Evolutionary conservation across 1,139 yeast genomes (phyloP).

Genomic region (Suhomyces taliae): DNA sequence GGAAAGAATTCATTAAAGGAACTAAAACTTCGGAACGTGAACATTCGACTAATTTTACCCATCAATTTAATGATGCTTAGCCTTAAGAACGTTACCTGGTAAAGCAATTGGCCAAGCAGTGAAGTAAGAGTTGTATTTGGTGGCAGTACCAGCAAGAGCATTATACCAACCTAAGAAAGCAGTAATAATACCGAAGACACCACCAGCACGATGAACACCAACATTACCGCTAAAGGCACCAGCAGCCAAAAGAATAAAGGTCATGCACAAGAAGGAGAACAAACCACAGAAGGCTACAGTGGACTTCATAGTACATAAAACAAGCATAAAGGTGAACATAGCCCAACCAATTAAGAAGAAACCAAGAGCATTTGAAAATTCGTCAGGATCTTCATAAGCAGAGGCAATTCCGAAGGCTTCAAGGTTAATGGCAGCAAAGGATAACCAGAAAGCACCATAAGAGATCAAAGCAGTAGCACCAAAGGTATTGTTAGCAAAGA

Average conservation of each 20-base stretch:
- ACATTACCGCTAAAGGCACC: conserved; percentile 53
- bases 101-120: conserved; percentile 34
- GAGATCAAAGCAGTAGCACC: conserved; percentile 65
- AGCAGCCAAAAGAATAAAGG: conserved; percentile 56
- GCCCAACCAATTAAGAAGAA: conserved; percentile 68
- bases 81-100: conserved; percentile 11
- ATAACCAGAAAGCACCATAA: conserved; percentile 77
- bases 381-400: conserved; percentile 49
- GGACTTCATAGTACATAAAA: conserved; percentile 60
- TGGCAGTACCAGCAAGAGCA: conserved; percentile 44
- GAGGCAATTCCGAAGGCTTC: conserved; percentile 55
- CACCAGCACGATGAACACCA: conserved; percentile 62
- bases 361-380: conserved; percentile 53
- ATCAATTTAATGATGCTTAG: no score
- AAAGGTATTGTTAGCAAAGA: conserved; percentile 63
- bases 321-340: conserved; percentile 58
- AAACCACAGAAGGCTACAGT: conserved; percentile 60
- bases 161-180: conserved; percentile 64
- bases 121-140: conserved; percentile 38
- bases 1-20: no score
- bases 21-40: no score
- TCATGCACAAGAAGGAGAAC: conserved; percentile 53
- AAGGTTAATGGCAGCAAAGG: conserved; percentile 58
- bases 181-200: conserved; percentile 62
- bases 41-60: no score